A percentile compares a stretch with the other conserved stretches of the same genome.
phyloP scores from a whole-genome alignment of 2,329 filamentous ascomycete genomes.

The Rosellinia necatrix region DNA sequence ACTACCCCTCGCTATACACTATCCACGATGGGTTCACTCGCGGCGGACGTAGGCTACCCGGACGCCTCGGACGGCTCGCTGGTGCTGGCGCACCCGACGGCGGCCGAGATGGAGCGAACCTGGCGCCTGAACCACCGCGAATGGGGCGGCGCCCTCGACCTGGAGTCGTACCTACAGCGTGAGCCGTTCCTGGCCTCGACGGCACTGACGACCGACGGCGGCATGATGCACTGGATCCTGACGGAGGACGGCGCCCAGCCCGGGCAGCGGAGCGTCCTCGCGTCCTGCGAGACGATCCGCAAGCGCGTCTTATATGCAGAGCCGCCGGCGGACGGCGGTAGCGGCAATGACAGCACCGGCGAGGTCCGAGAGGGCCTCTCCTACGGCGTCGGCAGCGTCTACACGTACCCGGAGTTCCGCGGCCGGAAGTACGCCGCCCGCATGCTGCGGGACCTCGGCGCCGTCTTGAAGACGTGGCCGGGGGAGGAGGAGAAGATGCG shows the following conservation, averaged over 20 bases:
- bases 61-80: constrained; percentile 45
- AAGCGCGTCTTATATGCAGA: constrained; percentile 57
- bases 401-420: constrained; percentile 68
- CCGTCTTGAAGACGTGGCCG: constrained; percentile 46
- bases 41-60: constrained; percentile 37
- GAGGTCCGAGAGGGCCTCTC: constrained; percentile 60
- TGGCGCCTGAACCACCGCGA: constrained; percentile 60
- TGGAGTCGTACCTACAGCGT: constrained; percentile 61
- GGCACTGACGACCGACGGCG: constrained; percentile 61
- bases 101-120: constrained; percentile 56
- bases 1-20: neutral
- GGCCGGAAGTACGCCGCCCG: constrained; percentile 76
- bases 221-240: constrained; percentile 68
- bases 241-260: constrained; percentile 41
- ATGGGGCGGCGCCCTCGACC: constrained; percentile 63
- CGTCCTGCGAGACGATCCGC: constrained; percentile 66
- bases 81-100: constrained; percentile 60
- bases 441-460: constrained; percentile 72
- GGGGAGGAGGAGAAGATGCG: constrained; percentile 26
- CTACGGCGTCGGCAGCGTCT: constrained; percentile 83
- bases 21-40: constrained; percentile 42
- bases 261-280: constrained; percentile 56
- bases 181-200: constrained; percentile 62
- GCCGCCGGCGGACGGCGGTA: constrained; percentile 23
- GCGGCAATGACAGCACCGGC: too few species aligned